phyloP scores from a whole-genome alignment of 352 stramenopile genomes.

The Globisporangium nagaii region DNA sequence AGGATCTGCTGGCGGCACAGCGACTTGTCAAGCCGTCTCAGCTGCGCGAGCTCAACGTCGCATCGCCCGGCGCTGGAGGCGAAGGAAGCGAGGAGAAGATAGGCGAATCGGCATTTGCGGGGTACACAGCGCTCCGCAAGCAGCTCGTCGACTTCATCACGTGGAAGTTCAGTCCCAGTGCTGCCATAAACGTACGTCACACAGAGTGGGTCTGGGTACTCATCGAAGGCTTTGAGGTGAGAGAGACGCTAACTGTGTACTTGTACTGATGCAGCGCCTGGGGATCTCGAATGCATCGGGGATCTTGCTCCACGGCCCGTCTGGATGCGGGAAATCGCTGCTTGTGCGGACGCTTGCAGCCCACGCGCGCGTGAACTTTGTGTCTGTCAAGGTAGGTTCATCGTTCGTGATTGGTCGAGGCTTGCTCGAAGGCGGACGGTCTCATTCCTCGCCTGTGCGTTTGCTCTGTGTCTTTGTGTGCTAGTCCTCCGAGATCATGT shows the following conservation, averaged over 20 bases:
- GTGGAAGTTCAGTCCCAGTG: slow-evolving; percentile 58
- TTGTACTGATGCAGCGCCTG: slow-evolving; percentile 31
- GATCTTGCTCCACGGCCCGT: slow-evolving; percentile 74
- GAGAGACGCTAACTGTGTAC: slow-evolving; percentile 8
- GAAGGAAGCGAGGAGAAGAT: neutral
- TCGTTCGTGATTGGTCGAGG: neutral
- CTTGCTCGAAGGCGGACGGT: neutral
- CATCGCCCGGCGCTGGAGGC: slow-evolving; percentile 45
- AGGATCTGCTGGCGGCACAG: slow-evolving; percentile 40
- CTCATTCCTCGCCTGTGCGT: neutral
- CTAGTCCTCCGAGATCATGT: slow-evolving; percentile 78
- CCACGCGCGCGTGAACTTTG: slow-evolving; percentile 65
- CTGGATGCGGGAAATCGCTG: slow-evolving; percentile 79
- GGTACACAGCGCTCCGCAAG: slow-evolving; percentile 50
- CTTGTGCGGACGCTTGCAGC: slow-evolving; percentile 61
- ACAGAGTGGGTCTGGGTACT: too few relatives aligned
- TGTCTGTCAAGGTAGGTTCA: slow-evolving; percentile 69
- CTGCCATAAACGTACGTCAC: slow-evolving; percentile 57
- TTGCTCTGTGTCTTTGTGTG: neutral
- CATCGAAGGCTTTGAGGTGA: too few relatives aligned
- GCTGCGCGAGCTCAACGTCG: slow-evolving; percentile 67
- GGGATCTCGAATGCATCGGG: slow-evolving; percentile 61
- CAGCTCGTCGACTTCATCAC: slow-evolving; percentile 64
- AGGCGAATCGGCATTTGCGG: slow-evolving; percentile 38
- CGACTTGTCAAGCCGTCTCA: slow-evolving; percentile 67